Evolutionary conservation across 352 stramenopile species (phyloP), one percentile per base, ranked within the genome.

Genomic region (Paralagenidium karlingii): DNA sequence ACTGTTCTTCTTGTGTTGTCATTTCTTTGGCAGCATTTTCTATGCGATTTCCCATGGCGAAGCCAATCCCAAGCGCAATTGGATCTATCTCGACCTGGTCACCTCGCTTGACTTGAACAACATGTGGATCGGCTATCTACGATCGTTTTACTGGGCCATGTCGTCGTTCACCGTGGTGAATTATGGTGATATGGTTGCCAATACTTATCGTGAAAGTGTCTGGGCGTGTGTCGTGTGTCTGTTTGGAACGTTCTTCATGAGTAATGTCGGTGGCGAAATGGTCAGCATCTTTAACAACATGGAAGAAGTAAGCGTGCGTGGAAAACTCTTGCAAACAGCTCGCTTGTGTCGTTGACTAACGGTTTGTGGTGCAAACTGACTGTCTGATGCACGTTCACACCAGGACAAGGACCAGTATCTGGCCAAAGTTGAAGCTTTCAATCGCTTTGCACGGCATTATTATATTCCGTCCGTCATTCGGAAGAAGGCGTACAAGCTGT

Each of bases 121-220:
- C n/a, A 18, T 24, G 42, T 40, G 10, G 19, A 55, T 26, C 18
- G 41, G 43, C 10, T 66, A 66, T 18, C 24, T 66, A 13, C 51
- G 56, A 6, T 45, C 56, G 8, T 62, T 66, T 24, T 62, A 62
- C 42, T 66, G 56, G 56, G 51, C 51, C 12, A 51, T 66, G 8
- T 60, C 47, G 10, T 51, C 51, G 4, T 45, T 66, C 8, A 66
- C 51, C 2, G 54, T 60, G 12, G 47, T 66, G 11, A 60, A 66
- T 47, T 66, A 62, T 24, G 54, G 54, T 9, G 56, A 66, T 32
- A 59, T 66, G 11, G 48, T 59, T 12, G 52, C 54, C 8, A 52
- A 47, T 6, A 59, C 47, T 16, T 25, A 55, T 1, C 39, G 42
- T 0, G 56, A 66, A 27, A 66, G 51, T 13, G 7, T 58, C 2